These are phyloP conservation scores for Centella asiatica DNA, from an alignment of 129 eudicot genomes.

Conservation along the genomic window DNA sequence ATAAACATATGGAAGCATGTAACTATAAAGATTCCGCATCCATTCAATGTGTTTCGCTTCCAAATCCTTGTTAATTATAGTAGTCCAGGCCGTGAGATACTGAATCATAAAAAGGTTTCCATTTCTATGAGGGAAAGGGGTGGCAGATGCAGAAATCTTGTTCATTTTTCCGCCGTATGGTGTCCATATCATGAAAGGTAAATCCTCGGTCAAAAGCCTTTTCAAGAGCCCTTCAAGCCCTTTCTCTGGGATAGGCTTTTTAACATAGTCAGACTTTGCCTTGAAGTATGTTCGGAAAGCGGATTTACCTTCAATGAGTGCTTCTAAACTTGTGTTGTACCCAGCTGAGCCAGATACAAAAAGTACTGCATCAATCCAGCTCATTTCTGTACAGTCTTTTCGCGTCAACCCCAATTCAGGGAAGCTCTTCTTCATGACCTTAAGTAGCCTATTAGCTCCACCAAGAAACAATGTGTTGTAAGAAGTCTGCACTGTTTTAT, in stretches of 20 bases:
- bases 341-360: not conserved
- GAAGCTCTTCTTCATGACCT: not conserved
- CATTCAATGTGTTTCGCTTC: slow-evolving; percentile 11
- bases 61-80: slow-evolving; percentile 1
- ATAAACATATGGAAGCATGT: slow-evolving; percentile 3
- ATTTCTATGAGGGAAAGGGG: slow-evolving; percentile 47
- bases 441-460: slow-evolving; percentile 25
- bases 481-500: slow-evolving; percentile 26
- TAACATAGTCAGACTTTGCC: slow-evolving; percentile 30
- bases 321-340: slow-evolving; percentile 8
- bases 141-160: slow-evolving; percentile 23
- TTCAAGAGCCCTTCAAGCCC: slow-evolving; percentile 20
- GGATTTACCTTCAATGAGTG: slow-evolving; percentile 18
- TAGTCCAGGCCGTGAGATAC: slow-evolving; percentile 34
- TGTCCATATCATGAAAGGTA: slow-evolving; percentile 31
- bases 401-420: not conserved
- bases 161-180: slow-evolving; percentile 41
- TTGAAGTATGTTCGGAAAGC: slow-evolving; percentile 16
- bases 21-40: slow-evolving; percentile 3
- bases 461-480: slow-evolving; percentile 65
- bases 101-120: slow-evolving; percentile 42
- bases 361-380: not conserved
- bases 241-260: slow-evolving; percentile 15
- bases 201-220: slow-evolving; percentile 8
- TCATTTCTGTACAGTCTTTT: not conserved